A percentile compares a stretch with the other conserved stretches of the same genome.
These are phyloP conservation scores for Trichoderma pleuroti DNA, from an alignment of 2,329 filamentous ascomycete species.

Conservation along the genomic window DNA sequence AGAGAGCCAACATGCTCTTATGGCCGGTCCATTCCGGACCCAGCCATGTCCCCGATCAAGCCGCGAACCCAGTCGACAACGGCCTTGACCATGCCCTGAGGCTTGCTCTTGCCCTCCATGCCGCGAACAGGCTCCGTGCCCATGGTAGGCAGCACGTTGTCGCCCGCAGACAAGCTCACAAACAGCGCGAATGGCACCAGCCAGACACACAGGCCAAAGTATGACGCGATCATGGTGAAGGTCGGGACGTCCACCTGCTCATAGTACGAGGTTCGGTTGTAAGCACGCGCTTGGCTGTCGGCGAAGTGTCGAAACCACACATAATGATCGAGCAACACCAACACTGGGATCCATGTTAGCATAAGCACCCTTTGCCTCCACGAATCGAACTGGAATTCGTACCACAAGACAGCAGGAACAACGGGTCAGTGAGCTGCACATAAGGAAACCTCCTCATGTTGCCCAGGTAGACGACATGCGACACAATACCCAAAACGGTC, in stretches of 20 bases:
- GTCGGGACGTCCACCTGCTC: constrained; percentile 64
- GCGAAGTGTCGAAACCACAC: constrained; percentile 96
- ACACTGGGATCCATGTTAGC: constrained; percentile 43
- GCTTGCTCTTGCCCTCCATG: constrained; percentile 46
- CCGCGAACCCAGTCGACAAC: constrained; percentile 57
- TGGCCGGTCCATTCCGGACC: constrained; percentile 26
- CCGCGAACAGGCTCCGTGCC: constrained; percentile 58
- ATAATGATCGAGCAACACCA: constrained; percentile 89
- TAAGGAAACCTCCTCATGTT: constrained; percentile 74
- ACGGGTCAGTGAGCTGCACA: constrained; percentile 80
- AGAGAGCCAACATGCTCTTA: not conserved
- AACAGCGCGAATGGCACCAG: constrained; percentile 93
- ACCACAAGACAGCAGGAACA: constrained; percentile 83
- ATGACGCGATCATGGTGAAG: constrained; percentile 93
- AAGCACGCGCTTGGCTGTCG: constrained; percentile 53
- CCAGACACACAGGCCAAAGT: constrained; percentile 96
- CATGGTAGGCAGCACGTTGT: constrained; percentile 93
- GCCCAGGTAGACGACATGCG: constrained; percentile 81
- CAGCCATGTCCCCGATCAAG: constrained; percentile 46
- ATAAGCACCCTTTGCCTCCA: not conserved
- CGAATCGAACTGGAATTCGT: constrained; percentile 31
- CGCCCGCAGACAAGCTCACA: constrained; percentile 87
- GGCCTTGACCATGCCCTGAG: constrained; percentile 64
- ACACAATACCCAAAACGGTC: constrained; percentile 70
- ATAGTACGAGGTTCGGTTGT: constrained; percentile 59